Conservation (phyloP, 2,329 filamentous ascomycete genomes). For the Pseudogymnoascus sp. region DNA sequence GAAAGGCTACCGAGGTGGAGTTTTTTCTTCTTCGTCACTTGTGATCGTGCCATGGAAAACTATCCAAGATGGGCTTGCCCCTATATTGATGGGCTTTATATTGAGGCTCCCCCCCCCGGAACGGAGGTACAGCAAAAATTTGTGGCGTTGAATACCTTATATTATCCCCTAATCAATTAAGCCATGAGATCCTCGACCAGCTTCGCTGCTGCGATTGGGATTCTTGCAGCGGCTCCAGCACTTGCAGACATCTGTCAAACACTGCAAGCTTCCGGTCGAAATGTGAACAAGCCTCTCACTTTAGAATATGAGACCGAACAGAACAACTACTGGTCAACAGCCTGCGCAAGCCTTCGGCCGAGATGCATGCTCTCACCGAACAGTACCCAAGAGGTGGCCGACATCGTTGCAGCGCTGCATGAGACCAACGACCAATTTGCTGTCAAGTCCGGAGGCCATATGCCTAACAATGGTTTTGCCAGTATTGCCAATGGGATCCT, state of each 20-base stretch:
- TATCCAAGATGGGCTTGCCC: background rate
- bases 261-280: background rate
- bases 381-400: constrained; percentile 44
- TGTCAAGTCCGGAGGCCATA: constrained; percentile 44
- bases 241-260: background rate
- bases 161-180: background rate
- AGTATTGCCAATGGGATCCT: constrained; percentile 40
- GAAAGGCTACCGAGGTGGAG: background rate
- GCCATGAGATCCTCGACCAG: background rate
- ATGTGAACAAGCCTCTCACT: constrained; percentile 19
- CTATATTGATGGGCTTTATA: background rate
- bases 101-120: no score
- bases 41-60: background rate
- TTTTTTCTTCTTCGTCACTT: background rate
- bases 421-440: constrained; percentile 32
- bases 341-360: constrained; percentile 37
- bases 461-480: constrained; percentile 39
- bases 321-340: constrained; percentile 40
- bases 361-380: constrained; percentile 42
- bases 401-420: constrained; percentile 43
- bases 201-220: constrained; percentile 4
- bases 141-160: background rate
- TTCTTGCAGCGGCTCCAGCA: background rate
- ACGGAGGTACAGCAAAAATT: background rate
- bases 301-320: constrained; percentile 33